Conservation (phyloP, 1,139 yeast species). For the Pichia kudriavzevii region DNA sequence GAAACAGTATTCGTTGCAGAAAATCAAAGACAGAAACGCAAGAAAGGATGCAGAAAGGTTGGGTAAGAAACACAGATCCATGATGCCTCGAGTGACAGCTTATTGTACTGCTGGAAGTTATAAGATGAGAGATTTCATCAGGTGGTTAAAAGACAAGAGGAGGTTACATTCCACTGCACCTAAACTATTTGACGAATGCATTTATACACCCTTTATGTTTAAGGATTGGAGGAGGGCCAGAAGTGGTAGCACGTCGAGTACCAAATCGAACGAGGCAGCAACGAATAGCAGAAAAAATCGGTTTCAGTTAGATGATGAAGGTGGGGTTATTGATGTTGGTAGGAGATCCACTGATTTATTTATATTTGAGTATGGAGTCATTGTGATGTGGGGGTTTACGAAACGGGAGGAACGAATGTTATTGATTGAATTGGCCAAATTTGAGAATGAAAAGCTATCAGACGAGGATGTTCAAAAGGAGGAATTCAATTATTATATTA, state of each 20-base stretch:
- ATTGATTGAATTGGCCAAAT: constrained; percentile 72
- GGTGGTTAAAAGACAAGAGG: constrained; percentile 80
- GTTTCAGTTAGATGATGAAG: constrained; percentile 80
- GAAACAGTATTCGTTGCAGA: constrained; percentile 40
- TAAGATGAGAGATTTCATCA: constrained; percentile 73
- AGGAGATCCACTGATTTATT: constrained; percentile 70
- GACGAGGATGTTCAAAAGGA: constrained; percentile 89
- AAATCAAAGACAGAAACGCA: constrained; percentile 87
- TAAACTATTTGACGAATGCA: constrained; percentile 84
- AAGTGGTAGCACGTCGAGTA: constrained; percentile 1
- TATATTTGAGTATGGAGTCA: constrained; percentile 89
- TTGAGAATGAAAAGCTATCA: constrained; percentile 85
- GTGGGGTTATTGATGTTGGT: constrained; percentile 85
- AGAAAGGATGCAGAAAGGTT: constrained; percentile 89
- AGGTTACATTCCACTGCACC: constrained; percentile 73
- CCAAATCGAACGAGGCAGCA: not conserved
- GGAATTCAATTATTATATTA: constrained; percentile 88
- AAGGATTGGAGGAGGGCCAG: constrained; percentile 56
- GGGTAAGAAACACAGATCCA: constrained; percentile 81
- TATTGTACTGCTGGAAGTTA: constrained; percentile 94
- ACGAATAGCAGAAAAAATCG: constrained; percentile 29
- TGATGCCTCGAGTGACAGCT: constrained; percentile 86
- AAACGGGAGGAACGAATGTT: constrained; percentile 78
- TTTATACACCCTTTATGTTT: constrained; percentile 82
- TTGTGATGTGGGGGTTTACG: constrained; percentile 92